Evolutionary conservation across 2,329 filamentous ascomycete species (phyloP), one percentile per base, ranked within the genome.

Genomic region (Aspergillus aculeatinus): DNA sequence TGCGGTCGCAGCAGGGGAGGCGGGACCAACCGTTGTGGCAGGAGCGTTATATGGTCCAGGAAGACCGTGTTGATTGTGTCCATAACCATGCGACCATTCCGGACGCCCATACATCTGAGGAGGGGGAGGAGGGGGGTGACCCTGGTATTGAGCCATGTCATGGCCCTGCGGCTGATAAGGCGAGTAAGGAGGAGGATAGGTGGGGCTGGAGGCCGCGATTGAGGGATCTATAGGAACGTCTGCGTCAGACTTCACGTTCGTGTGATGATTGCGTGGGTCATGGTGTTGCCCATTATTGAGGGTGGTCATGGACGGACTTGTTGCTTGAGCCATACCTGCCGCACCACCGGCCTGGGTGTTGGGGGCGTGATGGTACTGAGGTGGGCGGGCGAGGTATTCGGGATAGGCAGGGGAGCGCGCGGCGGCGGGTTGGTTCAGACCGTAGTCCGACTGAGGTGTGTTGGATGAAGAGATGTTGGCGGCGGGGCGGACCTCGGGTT

Each of bases 141-240:
- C 78, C 68, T 78, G 80, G 71, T 85, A 85, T 70, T 96, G 90
- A 70, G 88, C 83, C 90, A 96, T 95, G 69, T 96, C 91, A 83
- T 92, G 89, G 67, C 87, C 88, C 67, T 88, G 88, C 60, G 90
- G 87, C 60, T 87, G 87, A 79, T 97, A 97, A 39, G 93, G 91
- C 69, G 92, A 94, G 78, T 96, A 96, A 65, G 87, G 85, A 66
- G 92, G 89, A 70, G 91, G 86, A 77, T 96, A 97, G 71, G 91
- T 93, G 62, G 94, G 93, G 84, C 92, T 96, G 74, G 92, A 90
- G 72, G 91, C 89, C 79, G 92, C 90, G 77, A 97, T 96, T 78
- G 92, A 96, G 74, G 93, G 92, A 96, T 97, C 94, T 97, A 96
- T 93, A 89, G 92, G 92, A 83, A 96, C 87, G 88, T 92, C 89